Base-by-base conservation (phyloP, 352 stramenopile genomes). In the Phytophthora sansomeana region DNA sequence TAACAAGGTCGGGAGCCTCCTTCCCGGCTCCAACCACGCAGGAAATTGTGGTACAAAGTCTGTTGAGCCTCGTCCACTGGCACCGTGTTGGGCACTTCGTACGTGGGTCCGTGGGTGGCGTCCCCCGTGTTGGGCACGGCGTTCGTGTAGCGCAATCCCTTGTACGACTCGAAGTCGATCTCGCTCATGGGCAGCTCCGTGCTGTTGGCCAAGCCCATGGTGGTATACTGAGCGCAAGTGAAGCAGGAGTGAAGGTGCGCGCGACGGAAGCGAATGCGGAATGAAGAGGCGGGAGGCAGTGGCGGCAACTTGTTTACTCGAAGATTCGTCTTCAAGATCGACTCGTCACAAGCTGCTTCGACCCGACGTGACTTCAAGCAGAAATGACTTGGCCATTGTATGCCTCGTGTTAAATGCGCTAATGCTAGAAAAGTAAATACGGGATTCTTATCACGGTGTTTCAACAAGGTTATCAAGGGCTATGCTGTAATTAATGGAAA, bases 81-180 rank as follows among this genome's bases (percentile, higher is more conserved):
- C 35, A 76, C 30, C 6, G 60, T 55, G 41, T 69, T 51, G 10
- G 73, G 61, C 54, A 83, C 65, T 19, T 69, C 46, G 69, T 73
- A 79, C 29, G 75, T 80, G 28, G 78, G 67, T 2, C 78, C 78
- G 63, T 80, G 78, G 4, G 32, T 67, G 16, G 63, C 53, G 53
- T 83, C 73, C n/a, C 69, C 58, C 30, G 77, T 62, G 63, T 81
- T 71, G 41, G 77, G 77, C 43, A 81, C 60, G 6, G 72, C 65
- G 47, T 67, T 67, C 17, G 74, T 73, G 63, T 82, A 85, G 51
- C 77, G 77, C 44, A 74, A 36, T 8, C 77, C 77, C 41, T 49
- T 76, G 74, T 82, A 85, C 21, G 74, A 77, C 48, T 76, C 77
- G 64, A 87, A 85, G 74, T 87, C 81, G 66, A 84, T 73, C 63